Base-by-base conservation (phyloP, 2,329 filamentous ascomycete species). In the Hypoxylon sp. region DNA sequence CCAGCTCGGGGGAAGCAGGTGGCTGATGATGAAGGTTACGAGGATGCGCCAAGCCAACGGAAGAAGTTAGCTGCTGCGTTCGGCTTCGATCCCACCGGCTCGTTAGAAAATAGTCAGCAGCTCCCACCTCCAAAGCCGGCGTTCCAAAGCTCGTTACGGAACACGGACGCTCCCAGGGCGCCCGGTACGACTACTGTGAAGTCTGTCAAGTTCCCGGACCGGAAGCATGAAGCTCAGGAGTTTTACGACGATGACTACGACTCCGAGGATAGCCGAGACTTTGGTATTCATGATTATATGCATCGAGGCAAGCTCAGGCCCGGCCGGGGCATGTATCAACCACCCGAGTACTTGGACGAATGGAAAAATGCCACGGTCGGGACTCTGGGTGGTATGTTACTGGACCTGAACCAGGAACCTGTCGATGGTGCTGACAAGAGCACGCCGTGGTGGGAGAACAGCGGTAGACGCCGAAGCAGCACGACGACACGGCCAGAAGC, bases 391-490 rank as follows among this genome's bases (percentile, higher is more conserved):
- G 81, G 83, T 1, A 71, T 78, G 1, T 74, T 90, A 47, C 79
- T 91, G 24, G 84, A 90, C 56, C 80, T 90, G 26, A 78, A 80
- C 54, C 72, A 76, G 5, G 69, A 74, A 2, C 60, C 69, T 31
- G 29, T 43, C n/a, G 38, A 55, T 17, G 58, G 73, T 29, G 66
- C 69, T 24, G 83, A 86, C 37, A 82, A 78, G 60, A 79, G 79
- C 60, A 82, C 83, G 64, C 78, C 90, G 1, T 96, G 91, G 91
- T 95, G 92, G 91, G 92, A 96, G 70, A 79, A 80, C 48, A 79
- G 75, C 24, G 77, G 76, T 55, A 80, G 71, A 60, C 76, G 75
- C 58, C 78, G 80, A 66, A 75, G 76, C 67, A 81, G 81, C 60
- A 73, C 76, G 49, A 69, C 79, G 1, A 73, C 78, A 2, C 77